A percentile compares a stretch with the other conserved stretches of the same genome.
phyloP scores from a whole-genome alignment of 805 yeast species.

The Wickerhamiella parazyma region DNA sequence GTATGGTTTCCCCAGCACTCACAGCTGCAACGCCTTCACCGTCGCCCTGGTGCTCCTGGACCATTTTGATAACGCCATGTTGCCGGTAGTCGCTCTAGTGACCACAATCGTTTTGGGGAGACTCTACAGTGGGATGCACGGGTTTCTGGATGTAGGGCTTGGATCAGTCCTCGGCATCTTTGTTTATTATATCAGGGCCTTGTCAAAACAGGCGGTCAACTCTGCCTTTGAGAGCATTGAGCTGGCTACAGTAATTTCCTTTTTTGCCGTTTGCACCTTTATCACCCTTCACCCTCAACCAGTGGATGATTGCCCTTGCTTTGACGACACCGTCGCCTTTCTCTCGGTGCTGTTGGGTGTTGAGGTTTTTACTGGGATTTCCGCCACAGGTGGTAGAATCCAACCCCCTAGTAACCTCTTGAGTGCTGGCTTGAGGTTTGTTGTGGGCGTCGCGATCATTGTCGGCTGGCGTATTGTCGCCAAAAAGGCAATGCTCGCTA shows the following conservation, averaged over 20 bases:
- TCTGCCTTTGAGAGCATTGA: background rate
- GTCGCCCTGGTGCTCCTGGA: conserved; percentile 41
- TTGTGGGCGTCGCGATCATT: conserved; percentile 49
- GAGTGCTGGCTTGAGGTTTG: conserved; percentile 30
- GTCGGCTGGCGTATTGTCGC: conserved; percentile 61
- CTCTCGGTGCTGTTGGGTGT: conserved; percentile 75
- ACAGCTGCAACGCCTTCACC: conserved; percentile 86
- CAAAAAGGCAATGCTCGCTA: conserved; percentile 47
- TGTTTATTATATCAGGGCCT: conserved; percentile 36
- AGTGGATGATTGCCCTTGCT: conserved; percentile 90
- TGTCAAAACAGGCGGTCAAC: conserved; percentile 35
- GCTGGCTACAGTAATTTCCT: background rate
- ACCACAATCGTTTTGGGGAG: conserved; percentile 63
- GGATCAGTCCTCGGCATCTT: conserved; percentile 55
- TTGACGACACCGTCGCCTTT: conserved; percentile 88
- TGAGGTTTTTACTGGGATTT: conserved; percentile 31
- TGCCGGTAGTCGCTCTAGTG: conserved; percentile 34
- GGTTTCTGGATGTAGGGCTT: conserved; percentile 55
- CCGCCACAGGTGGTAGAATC: background rate
- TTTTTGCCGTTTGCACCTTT: background rate
- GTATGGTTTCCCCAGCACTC: conserved; percentile 91
- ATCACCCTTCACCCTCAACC: conserved; percentile 70
- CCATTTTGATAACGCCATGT: conserved; percentile 9
- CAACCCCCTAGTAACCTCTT: background rate
- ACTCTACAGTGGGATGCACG: conserved; percentile 96